Percentiles rank a stretch among this genome's conserved stretches.
These are phyloP conservation scores for Rhizoclosmatium sp. DNA, from an alignment of 192 early-diverging fungal species.

Conservation along the genomic window DNA sequence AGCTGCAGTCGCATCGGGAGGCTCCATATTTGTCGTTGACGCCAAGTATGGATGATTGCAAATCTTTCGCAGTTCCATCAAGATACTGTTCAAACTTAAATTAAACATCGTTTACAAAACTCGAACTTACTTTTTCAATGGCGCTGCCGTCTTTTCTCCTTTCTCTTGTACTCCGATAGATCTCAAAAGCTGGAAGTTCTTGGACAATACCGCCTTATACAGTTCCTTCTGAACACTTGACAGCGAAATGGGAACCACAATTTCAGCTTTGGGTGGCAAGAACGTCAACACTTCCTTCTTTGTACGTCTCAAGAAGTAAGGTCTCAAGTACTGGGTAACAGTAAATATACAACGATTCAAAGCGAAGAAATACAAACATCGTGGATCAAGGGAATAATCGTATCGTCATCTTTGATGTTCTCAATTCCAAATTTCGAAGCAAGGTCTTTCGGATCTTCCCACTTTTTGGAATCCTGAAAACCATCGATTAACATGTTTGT, in stretches of 20 bases:
- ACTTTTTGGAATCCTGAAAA: constrained; percentile 63
- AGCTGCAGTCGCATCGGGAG: constrained; percentile 40
- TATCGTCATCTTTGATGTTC: constrained; percentile 56
- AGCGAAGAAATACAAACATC: constrained; percentile 34
- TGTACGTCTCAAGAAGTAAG: constrained; percentile 77
- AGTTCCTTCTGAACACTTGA: constrained; percentile 73
- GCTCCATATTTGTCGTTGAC: constrained; percentile 63
- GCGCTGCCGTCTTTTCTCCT: constrained; percentile 39
- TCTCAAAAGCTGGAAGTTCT: constrained; percentile 59
- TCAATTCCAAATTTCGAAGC: constrained; percentile 43
- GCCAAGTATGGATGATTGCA: constrained; percentile 74
- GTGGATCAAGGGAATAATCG: constrained; percentile 71
- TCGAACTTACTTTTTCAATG: constrained; percentile 38
- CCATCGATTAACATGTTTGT: background rate
- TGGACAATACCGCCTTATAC: constrained; percentile 68
- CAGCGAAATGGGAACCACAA: constrained; percentile 76
- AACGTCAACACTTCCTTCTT: constrained; percentile 61
- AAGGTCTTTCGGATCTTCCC: constrained; percentile 62
- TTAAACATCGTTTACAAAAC: constrained; percentile 2
- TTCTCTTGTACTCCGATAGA: constrained; percentile 49
- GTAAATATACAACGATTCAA: constrained; percentile 2
- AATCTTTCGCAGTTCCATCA: constrained; percentile 76
- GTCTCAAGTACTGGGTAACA: constrained; percentile 53
- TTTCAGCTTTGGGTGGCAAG: constrained; percentile 72
- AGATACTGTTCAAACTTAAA: constrained; percentile 50